Evolutionary conservation across 257 asterid genomes (phyloP).

Genomic region (Capsicum rhomboideum): DNA sequence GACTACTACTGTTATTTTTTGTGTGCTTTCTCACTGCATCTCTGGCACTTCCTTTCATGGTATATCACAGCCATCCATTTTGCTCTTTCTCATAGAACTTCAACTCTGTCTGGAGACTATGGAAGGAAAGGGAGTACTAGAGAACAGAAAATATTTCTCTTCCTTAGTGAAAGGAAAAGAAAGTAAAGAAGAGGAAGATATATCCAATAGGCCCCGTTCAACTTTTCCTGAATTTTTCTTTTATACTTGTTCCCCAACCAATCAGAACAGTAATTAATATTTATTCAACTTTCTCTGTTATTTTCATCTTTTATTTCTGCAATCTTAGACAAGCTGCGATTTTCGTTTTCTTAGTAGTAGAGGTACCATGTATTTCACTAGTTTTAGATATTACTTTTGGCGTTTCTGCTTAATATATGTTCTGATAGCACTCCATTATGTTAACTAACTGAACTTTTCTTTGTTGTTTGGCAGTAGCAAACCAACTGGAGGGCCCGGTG

Average conservation of each 20-base stretch:
- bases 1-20: neutral
- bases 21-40: neutral
- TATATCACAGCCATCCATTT: neutral
- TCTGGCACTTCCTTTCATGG: neutral
- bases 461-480: slow-evolving; percentile 72
- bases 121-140: neutral
- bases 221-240: neutral
- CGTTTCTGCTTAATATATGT: neutral
- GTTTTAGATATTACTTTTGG: neutral
- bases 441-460: neutral
- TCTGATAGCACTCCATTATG: neutral
- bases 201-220: neutral
- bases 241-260: neutral
- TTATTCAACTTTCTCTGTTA: neutral
- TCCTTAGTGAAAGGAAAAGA: neutral
- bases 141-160: neutral
- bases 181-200: neutral
- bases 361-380: neutral
- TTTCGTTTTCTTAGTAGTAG: neutral
- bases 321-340: neutral
- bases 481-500: slow-evolving; percentile 73
- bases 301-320: neutral
- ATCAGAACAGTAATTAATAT: neutral
- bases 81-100: neutral
- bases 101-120: neutral